Percentiles rank a stretch among this genome's conserved stretches.
Evolutionary conservation across 768 basidiomycete species (phyloP).

Genomic region (Podaxis carcinomalis): DNA sequence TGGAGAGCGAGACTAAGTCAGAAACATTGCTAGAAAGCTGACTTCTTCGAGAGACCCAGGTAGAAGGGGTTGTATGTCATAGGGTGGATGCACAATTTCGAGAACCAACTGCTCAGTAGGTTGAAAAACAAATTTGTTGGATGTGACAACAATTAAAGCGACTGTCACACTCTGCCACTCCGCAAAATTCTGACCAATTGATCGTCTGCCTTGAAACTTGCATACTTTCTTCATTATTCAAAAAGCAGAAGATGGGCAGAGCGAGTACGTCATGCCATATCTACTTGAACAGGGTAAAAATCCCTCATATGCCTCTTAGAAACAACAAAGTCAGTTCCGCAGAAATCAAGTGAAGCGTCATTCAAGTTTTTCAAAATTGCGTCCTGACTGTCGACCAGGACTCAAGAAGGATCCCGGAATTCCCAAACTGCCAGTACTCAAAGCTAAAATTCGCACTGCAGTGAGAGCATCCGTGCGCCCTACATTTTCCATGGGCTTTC

Average conservation of each 20-base stretch:
- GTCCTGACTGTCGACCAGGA: slow-evolving; percentile 37
- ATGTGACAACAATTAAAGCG: not conserved
- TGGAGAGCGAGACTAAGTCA: not conserved
- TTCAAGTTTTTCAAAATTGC: not conserved
- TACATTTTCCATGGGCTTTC: slow-evolving; percentile 11
- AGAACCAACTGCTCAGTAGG: too few species aligned
- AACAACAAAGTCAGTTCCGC: slow-evolving; percentile 36
- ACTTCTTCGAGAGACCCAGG: too few species aligned
- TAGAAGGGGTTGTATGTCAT: too few species aligned
- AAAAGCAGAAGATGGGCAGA: slow-evolving; percentile 28
- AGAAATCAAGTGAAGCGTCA: slow-evolving; percentile 33
- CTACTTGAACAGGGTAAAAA: not conserved
- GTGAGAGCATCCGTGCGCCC: slow-evolving; percentile 35
- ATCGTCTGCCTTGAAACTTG: not conserved
- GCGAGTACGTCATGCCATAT: slow-evolving; percentile 28
- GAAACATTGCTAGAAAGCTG: too few species aligned
- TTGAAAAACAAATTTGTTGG: not conserved
- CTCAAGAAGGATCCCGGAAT: slow-evolving; percentile 89
- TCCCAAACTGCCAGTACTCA: slow-evolving; percentile 75
- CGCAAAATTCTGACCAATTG: not conserved
- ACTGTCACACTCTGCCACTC: not conserved
- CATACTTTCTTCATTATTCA: not conserved
- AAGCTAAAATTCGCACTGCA: slow-evolving; percentile 48
- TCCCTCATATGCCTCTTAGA: slow-evolving; percentile 19
- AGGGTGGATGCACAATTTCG: too few species aligned